phyloP scores from a whole-genome alignment of 2,329 filamentous ascomycete genomes.

The Ilyonectria destructans region DNA sequence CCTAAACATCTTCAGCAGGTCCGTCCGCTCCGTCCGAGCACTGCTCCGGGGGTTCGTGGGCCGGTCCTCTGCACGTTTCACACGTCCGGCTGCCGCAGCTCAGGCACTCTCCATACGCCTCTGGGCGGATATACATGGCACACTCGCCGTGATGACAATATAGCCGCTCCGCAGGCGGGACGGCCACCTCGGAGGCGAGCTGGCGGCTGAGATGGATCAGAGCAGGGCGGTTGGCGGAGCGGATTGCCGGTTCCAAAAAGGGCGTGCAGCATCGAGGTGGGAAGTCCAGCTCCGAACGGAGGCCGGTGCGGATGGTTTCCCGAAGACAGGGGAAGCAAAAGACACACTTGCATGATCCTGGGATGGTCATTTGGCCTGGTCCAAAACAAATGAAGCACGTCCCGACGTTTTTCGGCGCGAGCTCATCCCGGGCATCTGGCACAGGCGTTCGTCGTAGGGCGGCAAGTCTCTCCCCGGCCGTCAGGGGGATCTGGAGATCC shows the following conservation, averaged over 20 bases:
- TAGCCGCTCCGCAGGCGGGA: conserved; percentile 25
- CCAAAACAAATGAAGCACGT: conserved; percentile 42
- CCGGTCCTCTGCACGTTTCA: conserved; percentile 15
- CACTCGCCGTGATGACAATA: conserved; percentile 46
- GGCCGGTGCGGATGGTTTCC: conserved; percentile 37
- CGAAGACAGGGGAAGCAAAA: conserved; percentile 45
- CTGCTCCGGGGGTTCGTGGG: conserved; percentile 27
- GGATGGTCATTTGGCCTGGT: conserved; percentile 14
- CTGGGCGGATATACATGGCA: conserved; percentile 42
- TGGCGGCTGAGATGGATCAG: conserved; percentile 44
- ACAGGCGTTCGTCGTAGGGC: conserved; percentile 14
- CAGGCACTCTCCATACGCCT: conserved; percentile 23
- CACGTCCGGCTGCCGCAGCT: conserved; percentile 38
- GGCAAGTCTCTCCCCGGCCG: conserved; percentile 32
- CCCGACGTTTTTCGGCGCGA: not conserved
- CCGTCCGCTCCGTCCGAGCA: conserved; percentile 30
- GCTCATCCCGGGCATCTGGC: not conserved
- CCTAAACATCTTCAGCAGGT: conserved; percentile 42
- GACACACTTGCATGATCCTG: conserved; percentile 33
- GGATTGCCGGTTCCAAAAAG: conserved; percentile 36
- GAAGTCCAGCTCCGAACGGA: conserved; percentile 40
- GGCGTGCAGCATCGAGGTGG: conserved; percentile 45
- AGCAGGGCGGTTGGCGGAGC: conserved; percentile 29
- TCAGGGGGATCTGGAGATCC: conserved; percentile 30
- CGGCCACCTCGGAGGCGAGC: conserved; percentile 32